Evolutionary conservation across 805 yeast genomes (phyloP).

Genomic region (Blastobotrys terrestris): DNA sequence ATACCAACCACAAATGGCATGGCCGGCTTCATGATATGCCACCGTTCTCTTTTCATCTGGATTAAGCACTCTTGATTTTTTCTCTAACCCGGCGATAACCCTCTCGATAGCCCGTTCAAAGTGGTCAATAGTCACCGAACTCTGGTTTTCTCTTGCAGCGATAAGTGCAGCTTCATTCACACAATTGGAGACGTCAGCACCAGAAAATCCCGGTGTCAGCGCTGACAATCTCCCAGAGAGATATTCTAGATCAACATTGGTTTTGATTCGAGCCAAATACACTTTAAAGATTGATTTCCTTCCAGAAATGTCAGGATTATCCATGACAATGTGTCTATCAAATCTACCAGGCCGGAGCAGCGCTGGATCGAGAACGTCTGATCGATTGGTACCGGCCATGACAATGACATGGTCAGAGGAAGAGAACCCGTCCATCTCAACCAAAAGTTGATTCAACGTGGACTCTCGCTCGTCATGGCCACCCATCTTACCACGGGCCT

Average conservation of each 20-base stretch:
- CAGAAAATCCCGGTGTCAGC: conserved; percentile 95
- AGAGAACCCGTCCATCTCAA: conserved; percentile 98
- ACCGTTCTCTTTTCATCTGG: conserved; percentile 85
- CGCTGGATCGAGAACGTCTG: conserved; percentile 90
- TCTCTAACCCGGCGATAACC: conserved; percentile 93
- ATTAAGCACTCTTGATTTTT: conserved; percentile 74
- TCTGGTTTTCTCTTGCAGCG: conserved; percentile 80
- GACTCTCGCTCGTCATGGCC: conserved; percentile 97
- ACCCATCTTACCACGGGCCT: conserved; percentile 67
- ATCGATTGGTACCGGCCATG: conserved; percentile 94
- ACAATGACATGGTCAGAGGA: conserved; percentile 91
- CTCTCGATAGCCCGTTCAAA: conserved; percentile 97
- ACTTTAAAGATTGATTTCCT: conserved; percentile 89
- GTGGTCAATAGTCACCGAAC: conserved; percentile 65
- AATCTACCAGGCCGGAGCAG: conserved; percentile 96
- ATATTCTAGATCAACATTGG: conserved; percentile 45
- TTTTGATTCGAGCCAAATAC: conserved; percentile 67
- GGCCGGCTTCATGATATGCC: conserved; percentile 99
- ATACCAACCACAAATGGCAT: conserved; percentile 97
- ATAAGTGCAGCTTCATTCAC: conserved; percentile 96
- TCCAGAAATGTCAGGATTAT: conserved; percentile 92
- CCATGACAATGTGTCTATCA: conserved; percentile 87
- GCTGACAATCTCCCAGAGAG: conserved; percentile 89
- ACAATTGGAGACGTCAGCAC: conserved; percentile 97
- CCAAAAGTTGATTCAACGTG: conserved; percentile 89